Base-by-base conservation (phyloP, 2,329 filamentous ascomycete species). In the Teratosphaeria viscida region DNA sequence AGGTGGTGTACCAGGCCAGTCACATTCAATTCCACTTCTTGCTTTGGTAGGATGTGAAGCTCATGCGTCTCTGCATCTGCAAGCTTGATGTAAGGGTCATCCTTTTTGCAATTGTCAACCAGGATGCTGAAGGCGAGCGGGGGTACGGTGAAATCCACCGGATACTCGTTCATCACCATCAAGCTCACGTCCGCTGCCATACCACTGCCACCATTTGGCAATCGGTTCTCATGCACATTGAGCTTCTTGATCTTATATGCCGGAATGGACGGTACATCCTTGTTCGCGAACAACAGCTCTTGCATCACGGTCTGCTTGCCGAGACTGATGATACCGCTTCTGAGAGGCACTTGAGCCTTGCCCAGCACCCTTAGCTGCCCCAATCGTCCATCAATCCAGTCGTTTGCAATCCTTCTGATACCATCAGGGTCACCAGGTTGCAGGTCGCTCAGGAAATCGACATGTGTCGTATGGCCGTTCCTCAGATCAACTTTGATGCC, bases 351-450 rank as follows among this genome's bases (percentile, higher is more conserved):
- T 47, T 86, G 78, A 29, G 90, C 86, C 68, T 86, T 87, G 52
- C 88, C 92, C 58, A 85, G 80, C 14, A 97, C 77, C 62, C 82
- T 84, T 60, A 99, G 76, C 59, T 82, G 79, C 11, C 85, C 82
- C 60, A 97, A 77, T 58, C 84, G 86, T 47, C 92, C 91, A 58
- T 89, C 85, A 61, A 99, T 77, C 86, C 90, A 97, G 72, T 96
- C 88, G 71, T 94, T 90, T 54, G 89, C 90, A 63, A 97, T 82
- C 61, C 82, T 82, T 61, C 89, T 86, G 66, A 96, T 85, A 5
- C 86, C 87, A 58, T 91, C 85, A 14, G 89, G 77, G 67, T 91
- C 84, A 34, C 91, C 92, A 29, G 90, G 87, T 43, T 82, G 77
- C 47, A 97, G 75, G 62, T 94, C 85, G 52, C 88, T 83, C 58